Conservation (phyloP, 2,329 filamentous ascomycete species). For the Fusarium acutatum region DNA sequence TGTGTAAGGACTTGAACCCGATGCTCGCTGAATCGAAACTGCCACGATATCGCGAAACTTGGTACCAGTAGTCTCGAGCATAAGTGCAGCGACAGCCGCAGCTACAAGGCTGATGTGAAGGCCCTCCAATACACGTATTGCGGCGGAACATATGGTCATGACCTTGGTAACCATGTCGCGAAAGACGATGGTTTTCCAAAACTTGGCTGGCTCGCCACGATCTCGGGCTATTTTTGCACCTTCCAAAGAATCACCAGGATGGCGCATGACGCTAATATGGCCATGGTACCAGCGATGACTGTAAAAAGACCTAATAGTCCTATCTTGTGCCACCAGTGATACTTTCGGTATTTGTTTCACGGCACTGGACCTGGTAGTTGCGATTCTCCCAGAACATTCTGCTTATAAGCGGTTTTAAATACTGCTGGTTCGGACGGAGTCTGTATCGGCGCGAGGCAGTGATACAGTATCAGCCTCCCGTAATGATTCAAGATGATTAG, state of each 20-base stretch:
- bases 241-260: neutral
- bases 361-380: too few species aligned
- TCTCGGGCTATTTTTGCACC: neutral
- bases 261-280: neutral
- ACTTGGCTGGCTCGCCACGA: neutral
- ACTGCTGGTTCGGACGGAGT: accelerated
- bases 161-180: neutral
- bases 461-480: neutral
- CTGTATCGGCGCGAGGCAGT: accelerated
- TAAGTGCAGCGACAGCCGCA: neutral
- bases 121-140: neutral
- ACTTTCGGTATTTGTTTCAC: neutral
- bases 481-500: too few species aligned
- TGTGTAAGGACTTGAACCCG: neutral
- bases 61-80: neutral
- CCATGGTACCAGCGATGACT: accelerated
- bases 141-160: neutral
- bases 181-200: neutral
- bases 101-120: neutral
- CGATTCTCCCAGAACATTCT: accelerated
- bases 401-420: accelerated
- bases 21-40: neutral
- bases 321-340: neutral
- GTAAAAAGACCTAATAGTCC: accelerated
- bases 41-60: neutral